Base-by-base conservation (phyloP, 441 rosid species). In the Croton setiger region DNA sequence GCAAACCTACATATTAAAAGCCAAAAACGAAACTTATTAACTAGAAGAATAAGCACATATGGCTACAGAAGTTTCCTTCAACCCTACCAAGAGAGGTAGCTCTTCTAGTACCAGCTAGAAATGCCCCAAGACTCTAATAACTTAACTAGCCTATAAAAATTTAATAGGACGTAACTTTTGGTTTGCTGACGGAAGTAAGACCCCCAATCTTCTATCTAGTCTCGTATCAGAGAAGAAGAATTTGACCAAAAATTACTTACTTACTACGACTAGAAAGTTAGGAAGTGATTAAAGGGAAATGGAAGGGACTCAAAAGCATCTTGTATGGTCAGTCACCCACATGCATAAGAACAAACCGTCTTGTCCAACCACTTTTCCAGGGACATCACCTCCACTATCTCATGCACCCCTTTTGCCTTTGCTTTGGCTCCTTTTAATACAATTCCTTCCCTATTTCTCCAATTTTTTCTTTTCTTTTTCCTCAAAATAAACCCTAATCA, bases 291-390 rank as follows among this genome's bases (percentile, higher is more conserved):
- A 52, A 69, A 64, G 15, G 74, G 47, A 31, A 39, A 10, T 58
- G 64, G 57, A 48, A 31, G 20, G 27, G 71, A 23, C 44, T 45
- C 63, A 68, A 13, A 23, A 21, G 49, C 55, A 71, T 45, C 55
- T 60, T 47, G 7, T 27, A 56, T 71, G 63, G 80, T 70, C 81
- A 72, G 81, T 71, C 77, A 45, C 66, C 72, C 81, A 61, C 83
- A 79, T 82, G 83, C 79, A 74, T 72, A 70, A 64, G 60, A 77
- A 74, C 71, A 58, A 74, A 66, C 74, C 74, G 73, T 75, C 79
- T 66, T 64, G 78, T 75, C 76, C 67, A 71, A 61, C 72, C 39
- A 59, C 79, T 76, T 72, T 60, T 8, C 36, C 74, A 63, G 36
- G 37, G 58, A 63, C 75, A 69, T 63, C 71, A 68, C 35, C 75